phyloP scores from a whole-genome alignment of 768 basidiomycete genomes.

The Suillus plorans region DNA sequence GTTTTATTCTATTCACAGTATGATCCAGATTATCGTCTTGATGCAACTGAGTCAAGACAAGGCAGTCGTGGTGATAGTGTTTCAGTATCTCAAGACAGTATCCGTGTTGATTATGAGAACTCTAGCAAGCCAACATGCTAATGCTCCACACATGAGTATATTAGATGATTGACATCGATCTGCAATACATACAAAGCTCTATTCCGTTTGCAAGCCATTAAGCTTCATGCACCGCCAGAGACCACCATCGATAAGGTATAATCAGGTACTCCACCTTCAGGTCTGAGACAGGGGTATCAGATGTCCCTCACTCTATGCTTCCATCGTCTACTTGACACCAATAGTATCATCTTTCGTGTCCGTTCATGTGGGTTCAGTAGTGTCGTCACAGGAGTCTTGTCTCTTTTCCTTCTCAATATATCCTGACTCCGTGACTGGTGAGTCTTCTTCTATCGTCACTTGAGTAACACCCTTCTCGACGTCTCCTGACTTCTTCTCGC shows the following conservation, averaged over 20 bases:
- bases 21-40: no score
- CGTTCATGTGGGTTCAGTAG: conserved; percentile 4
- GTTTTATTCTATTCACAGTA: no score
- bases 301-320: neutral
- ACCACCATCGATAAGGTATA: neutral
- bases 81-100: no score
- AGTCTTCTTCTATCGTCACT: neutral
- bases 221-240: neutral
- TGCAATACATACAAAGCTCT: neutral
- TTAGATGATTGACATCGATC: neutral
- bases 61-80: no score
- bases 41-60: no score
- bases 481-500: conserved; percentile 21
- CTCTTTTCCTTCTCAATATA: conserved; percentile 4
- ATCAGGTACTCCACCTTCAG: neutral
- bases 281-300: neutral
- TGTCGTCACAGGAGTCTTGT: conserved; percentile 1
- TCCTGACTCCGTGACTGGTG: neutral
- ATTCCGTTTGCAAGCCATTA: neutral
- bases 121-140: no score
- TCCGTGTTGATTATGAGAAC: no score
- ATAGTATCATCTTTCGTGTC: neutral
- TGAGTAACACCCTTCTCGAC: conserved; percentile 25
- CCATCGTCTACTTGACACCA: conserved; percentile 2
- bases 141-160: neutral